Evolutionary conservation across 2,329 filamentous ascomycete genomes (phyloP).

Genomic region (Penicillium italicum): DNA sequence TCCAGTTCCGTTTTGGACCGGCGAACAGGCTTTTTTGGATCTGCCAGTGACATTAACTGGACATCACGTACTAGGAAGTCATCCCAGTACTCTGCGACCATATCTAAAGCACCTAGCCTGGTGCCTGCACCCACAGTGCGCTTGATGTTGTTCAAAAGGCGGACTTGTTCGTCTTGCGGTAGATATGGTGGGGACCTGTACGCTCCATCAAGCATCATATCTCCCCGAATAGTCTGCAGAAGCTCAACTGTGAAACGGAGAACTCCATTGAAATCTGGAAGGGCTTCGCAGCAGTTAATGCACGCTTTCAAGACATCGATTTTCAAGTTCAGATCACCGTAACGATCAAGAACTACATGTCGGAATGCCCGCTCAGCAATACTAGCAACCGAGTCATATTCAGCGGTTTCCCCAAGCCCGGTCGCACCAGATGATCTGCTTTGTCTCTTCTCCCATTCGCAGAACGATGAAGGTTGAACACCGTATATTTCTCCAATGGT

Average conservation of each 20-base stretch:
- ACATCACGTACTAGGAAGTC: conserved; percentile 83
- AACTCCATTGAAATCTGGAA: conserved; percentile 90
- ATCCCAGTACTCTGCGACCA: conserved; percentile 91
- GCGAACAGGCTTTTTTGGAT: conserved; percentile 61
- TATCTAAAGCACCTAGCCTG: conserved; percentile 65
- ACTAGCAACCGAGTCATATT: conserved; percentile 37
- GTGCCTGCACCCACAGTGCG: conserved; percentile 76
- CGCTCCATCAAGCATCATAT: conserved; percentile 67
- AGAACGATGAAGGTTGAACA: conserved; percentile 37
- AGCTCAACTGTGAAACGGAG: conserved; percentile 81
- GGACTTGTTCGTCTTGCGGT: conserved; percentile 75
- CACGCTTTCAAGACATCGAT: conserved; percentile 84
- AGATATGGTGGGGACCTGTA: conserved; percentile 69
- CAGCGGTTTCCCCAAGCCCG: conserved; percentile 16
- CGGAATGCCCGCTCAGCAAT: conserved; percentile 47
- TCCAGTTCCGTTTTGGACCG: conserved; percentile 56
- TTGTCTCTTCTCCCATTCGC: conserved; percentile 32
- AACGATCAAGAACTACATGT: conserved; percentile 49
- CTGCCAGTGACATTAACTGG: conserved; percentile 62
- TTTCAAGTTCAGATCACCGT: conserved; percentile 77
- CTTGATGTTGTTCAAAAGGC: conserved; percentile 78
- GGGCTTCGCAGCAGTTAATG: conserved; percentile 87
- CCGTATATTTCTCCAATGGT: conserved; percentile 41
- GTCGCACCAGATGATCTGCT: conserved; percentile 20
- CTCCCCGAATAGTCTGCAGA: conserved; percentile 70